These are phyloP conservation scores for Hypoxylon sp. DNA, from an alignment of 2,329 filamentous ascomycete genomes.

Conservation along the genomic window DNA sequence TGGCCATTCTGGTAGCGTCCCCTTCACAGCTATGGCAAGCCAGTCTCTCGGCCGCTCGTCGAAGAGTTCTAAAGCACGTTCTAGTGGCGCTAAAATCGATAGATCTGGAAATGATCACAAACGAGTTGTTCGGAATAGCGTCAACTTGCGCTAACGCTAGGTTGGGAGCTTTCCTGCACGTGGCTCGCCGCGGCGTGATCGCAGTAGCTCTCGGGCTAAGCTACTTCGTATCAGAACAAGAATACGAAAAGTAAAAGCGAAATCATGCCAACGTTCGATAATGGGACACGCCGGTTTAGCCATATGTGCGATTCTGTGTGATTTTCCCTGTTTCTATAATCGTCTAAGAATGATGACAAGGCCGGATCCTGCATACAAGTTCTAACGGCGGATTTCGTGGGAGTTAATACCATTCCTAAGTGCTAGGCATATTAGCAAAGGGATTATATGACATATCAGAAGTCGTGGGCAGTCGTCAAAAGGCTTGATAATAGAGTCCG, in stretches of 20 bases:
- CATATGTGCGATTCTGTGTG: constrained; percentile 14
- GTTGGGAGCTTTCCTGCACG: constrained; percentile 31
- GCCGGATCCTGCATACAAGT: neutral
- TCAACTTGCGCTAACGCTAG: constrained; percentile 30
- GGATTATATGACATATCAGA: neutral
- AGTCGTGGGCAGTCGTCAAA: neutral
- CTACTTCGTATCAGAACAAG: constrained; percentile 10
- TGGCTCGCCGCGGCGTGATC: constrained; percentile 13
- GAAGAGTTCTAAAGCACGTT: constrained; percentile 21
- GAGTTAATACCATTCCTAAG: constrained; percentile 6
- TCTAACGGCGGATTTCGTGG: neutral
- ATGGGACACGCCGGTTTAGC: constrained; percentile 11
- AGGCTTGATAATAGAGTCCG: constrained; percentile 1
- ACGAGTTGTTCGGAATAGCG: constrained; percentile 26
- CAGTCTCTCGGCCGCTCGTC: constrained; percentile 15
- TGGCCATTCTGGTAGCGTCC: constrained; percentile 3
- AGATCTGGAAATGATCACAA: constrained; percentile 29
- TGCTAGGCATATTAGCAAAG: neutral
- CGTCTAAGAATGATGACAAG: neutral
- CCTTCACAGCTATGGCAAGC: constrained; percentile 9
- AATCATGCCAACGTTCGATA: constrained; percentile 21
- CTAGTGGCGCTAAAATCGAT: constrained; percentile 33
- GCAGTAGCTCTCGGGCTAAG: constrained; percentile 15
- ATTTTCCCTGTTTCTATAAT: neutral
- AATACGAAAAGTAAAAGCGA: constrained; percentile 18